Conservation (phyloP, 306 rosid genomes). For the Gleditsia sinensis region DNA sequence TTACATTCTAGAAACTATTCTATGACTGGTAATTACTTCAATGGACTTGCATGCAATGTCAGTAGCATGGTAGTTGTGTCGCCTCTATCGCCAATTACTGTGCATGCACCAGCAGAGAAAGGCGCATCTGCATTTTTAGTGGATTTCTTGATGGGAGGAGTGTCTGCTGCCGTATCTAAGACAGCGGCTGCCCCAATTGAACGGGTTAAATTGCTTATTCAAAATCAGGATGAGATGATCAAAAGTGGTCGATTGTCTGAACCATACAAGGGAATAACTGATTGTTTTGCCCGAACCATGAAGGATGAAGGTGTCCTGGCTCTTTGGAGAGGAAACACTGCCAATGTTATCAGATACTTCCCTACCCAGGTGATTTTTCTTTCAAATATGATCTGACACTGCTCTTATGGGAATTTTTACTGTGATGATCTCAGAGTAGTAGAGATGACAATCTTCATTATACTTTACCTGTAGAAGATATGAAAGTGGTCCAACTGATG, state of each 20-base stretch:
- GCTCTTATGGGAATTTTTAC: background rate
- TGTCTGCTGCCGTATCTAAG: slow-evolving; percentile 89
- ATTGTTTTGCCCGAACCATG: slow-evolving; percentile 82
- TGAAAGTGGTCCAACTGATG: background rate
- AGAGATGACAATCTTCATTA: background rate
- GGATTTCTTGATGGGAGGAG: slow-evolving; percentile 95
- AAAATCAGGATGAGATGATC: slow-evolving; percentile 89
- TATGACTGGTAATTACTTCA: slow-evolving; percentile 27
- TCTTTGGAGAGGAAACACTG: slow-evolving; percentile 95
- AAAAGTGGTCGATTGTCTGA: slow-evolving; percentile 76
- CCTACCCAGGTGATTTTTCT: slow-evolving; percentile 74
- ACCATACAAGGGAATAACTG: slow-evolving; percentile 82
- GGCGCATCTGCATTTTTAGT: slow-evolving; percentile 54
- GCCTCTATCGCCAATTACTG: slow-evolving; percentile 39
- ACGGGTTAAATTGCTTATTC: slow-evolving; percentile 77
- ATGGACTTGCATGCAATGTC: slow-evolving; percentile 42
- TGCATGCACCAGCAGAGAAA: slow-evolving; percentile 73
- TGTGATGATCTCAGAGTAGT: background rate
- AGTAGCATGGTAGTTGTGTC: slow-evolving; percentile 51
- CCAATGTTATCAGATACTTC: slow-evolving; percentile 88
- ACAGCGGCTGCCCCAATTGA: slow-evolving; percentile 96
- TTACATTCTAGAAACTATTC: slow-evolving; percentile 39
- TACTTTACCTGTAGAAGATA: background rate
- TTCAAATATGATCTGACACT: background rate
- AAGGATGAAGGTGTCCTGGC: slow-evolving; percentile 80